Evolutionary conservation across 768 basidiomycete genomes (phyloP).

Genomic region (Phaeotremella skinneri): DNA sequence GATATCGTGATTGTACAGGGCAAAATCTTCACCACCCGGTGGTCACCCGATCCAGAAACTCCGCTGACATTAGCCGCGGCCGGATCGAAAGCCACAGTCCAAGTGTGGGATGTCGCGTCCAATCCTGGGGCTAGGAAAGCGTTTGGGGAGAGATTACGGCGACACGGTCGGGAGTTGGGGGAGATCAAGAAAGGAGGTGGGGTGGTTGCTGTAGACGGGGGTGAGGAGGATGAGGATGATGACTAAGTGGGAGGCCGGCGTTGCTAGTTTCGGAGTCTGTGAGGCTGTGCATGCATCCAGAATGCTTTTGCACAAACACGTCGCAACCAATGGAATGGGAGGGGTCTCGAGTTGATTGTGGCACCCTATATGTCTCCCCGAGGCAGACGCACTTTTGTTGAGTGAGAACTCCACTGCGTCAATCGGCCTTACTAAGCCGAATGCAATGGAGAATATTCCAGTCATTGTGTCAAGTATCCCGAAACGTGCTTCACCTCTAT

Average conservation of each 20-base stretch:
- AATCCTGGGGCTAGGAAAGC: slow-evolving; percentile 78
- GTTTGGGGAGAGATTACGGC: slow-evolving; percentile 72
- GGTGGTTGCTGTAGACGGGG: slow-evolving; percentile 56
- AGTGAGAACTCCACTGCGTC: too few relatives aligned
- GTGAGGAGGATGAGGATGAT: slow-evolving; percentile 55
- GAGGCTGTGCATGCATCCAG: background rate
- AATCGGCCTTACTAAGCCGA: too few relatives aligned
- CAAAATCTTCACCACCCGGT: slow-evolving; percentile 87
- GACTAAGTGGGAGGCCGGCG: too few relatives aligned
- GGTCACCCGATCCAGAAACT: slow-evolving; percentile 78
- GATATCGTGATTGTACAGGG: slow-evolving; percentile 59
- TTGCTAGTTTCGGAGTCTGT: background rate
- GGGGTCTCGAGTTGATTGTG: too few relatives aligned
- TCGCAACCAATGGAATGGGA: too few relatives aligned
- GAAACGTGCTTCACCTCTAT: too few relatives aligned
- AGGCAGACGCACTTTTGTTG: too few relatives aligned
- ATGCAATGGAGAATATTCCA: too few relatives aligned
- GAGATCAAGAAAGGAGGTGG: slow-evolving; percentile 51
- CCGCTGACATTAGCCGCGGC: slow-evolving; percentile 90
- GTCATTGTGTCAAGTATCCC: too few relatives aligned
- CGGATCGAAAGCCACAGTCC: slow-evolving; percentile 88
- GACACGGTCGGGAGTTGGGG: slow-evolving; percentile 64
- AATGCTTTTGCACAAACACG: background rate
- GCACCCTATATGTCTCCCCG: too few relatives aligned
- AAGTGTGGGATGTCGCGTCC: slow-evolving; percentile 90